Evolutionary conservation across 208 protist species (phyloP), one percentile per base, ranked within the genome.

Genomic region (Acanthamoeba pearcei): DNA sequence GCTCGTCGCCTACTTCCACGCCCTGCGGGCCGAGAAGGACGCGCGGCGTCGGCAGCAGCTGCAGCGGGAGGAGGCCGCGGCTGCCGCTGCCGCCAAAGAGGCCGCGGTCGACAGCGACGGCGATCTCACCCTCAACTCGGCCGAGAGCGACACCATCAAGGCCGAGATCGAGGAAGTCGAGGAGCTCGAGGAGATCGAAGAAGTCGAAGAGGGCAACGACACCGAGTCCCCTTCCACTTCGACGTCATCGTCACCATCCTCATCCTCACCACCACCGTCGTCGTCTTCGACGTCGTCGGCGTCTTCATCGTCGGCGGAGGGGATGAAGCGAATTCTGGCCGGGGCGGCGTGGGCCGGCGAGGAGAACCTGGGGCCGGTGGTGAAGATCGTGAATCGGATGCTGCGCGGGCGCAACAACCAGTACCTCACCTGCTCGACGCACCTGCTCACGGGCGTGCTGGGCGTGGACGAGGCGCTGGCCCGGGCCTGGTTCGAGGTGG

Each of bases 301-400:
- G 5, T 17, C 80, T 3, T 53, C 80, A 3, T 60, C 80, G 6
- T 91, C 85, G 8, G 2, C 85, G 17, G 85, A 62, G 35, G 6
- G 3, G 46, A 10, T 85, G 46, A 22, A 53, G 76, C 76, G 76
- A 57, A 32, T 85, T 10, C n/a, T 85, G 22, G 76, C 76, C 27
- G 76, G 76, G 27, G 76, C 76, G 76, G 8, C 76, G 38, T 85
- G 76, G 76, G 35, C 76, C 9, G 76, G 85, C 49, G 64, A 91
- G 60, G 85, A 74, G 60, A 91, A 91, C 85, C 19, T 76, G 60
- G 85, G 60, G 6, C 85, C 55, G 29, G 85, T 91, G 24, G 85
- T 91, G 60, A 91, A 91, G 85, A 91, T 91, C 60, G 19, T n/a
- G 15, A 91, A 91, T 42, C 60, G 64, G 24, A 91, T 91, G 38